Evolutionary conservation across 345 rosid species (phyloP).

Genomic region (Moringa oleifera): DNA sequence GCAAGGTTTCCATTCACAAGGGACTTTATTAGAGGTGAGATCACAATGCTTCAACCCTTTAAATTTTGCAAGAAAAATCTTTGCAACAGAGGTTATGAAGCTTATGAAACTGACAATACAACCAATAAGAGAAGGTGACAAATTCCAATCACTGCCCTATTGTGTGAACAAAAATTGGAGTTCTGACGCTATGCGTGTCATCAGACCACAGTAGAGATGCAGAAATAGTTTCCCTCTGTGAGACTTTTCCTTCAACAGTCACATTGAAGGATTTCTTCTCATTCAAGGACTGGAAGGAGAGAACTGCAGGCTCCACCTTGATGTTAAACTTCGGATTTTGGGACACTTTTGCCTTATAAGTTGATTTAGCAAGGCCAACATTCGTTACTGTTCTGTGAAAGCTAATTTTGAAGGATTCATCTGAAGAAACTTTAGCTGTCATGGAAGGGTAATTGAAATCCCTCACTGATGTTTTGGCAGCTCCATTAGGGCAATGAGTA

Average conservation of each 20-base stretch:
- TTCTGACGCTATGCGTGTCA: slow-evolving; percentile 14
- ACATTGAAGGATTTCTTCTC: slow-evolving; percentile 21
- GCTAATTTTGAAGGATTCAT: slow-evolving; percentile 12
- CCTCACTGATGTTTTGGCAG: slow-evolving; percentile 6
- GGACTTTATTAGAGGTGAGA: too few species aligned
- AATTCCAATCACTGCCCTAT: too few species aligned
- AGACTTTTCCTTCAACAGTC: slow-evolving; percentile 21
- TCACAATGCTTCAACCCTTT: too few species aligned
- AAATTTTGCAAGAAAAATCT: too few species aligned
- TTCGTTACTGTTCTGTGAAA: slow-evolving; percentile 35
- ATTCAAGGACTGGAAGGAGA: slow-evolving; percentile 16
- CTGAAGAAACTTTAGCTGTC: slow-evolving; percentile 12
- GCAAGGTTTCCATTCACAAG: too few species aligned
- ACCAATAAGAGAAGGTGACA: too few species aligned
- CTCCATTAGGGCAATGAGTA: slow-evolving; percentile 21
- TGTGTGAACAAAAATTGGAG: too few species aligned
- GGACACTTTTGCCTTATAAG: slow-evolving; percentile 21
- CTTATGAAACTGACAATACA: too few species aligned
- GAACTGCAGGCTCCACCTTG: slow-evolving; percentile 17
- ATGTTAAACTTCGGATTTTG: slow-evolving; percentile 9
- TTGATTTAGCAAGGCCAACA: slow-evolving; percentile 21
- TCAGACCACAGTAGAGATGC: slow-evolving; percentile 17
- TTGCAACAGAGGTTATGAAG: too few species aligned
- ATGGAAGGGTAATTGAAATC: slow-evolving; percentile 41
- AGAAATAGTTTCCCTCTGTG: too few species aligned